These are phyloP conservation scores for Anisodus tanguticus DNA, from an alignment of 257 asterid species.

Conservation along the genomic window DNA sequence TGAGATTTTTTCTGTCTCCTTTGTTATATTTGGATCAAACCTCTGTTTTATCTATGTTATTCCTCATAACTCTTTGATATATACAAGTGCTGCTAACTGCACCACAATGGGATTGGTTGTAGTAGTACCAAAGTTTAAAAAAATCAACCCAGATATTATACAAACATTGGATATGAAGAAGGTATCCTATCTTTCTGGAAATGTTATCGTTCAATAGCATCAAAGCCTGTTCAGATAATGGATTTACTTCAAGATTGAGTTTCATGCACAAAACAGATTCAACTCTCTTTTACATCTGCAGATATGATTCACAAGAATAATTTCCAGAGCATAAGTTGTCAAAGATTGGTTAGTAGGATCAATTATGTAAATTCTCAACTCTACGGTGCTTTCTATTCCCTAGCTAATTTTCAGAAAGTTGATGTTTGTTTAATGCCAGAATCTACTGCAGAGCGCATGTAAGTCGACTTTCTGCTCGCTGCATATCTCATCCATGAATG, in stretches of 20 bases:
- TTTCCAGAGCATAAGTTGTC: slow-evolving; percentile 21
- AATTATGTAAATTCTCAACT: background rate
- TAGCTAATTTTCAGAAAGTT: background rate
- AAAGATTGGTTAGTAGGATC: slow-evolving; percentile 23
- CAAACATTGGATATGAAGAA: background rate
- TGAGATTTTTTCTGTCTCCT: background rate
- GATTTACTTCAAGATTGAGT: background rate
- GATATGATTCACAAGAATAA: slow-evolving; percentile 9
- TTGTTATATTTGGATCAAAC: slow-evolving; percentile 1
- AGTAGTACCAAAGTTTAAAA: too few relatives aligned
- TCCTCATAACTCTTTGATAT: background rate
- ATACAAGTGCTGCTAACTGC: background rate
- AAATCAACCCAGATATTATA: background rate
- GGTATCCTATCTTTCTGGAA: background rate
- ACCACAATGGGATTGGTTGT: background rate
- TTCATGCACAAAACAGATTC: slow-evolving; percentile 22
- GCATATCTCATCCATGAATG: slow-evolving; percentile 62
- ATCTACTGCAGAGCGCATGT: slow-evolving; percentile 68
- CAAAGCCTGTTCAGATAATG: background rate
- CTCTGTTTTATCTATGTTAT: background rate
- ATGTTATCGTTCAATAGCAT: slow-evolving; percentile 13
- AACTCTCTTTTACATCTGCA: background rate
- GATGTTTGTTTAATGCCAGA: slow-evolving; percentile 63
- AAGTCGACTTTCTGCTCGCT: slow-evolving; percentile 52
- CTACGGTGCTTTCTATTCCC: background rate